These are phyloP conservation scores for Polychytrium aggregatum DNA, from an alignment of 192 early-diverging fungal genomes.

Conservation along the genomic window DNA sequence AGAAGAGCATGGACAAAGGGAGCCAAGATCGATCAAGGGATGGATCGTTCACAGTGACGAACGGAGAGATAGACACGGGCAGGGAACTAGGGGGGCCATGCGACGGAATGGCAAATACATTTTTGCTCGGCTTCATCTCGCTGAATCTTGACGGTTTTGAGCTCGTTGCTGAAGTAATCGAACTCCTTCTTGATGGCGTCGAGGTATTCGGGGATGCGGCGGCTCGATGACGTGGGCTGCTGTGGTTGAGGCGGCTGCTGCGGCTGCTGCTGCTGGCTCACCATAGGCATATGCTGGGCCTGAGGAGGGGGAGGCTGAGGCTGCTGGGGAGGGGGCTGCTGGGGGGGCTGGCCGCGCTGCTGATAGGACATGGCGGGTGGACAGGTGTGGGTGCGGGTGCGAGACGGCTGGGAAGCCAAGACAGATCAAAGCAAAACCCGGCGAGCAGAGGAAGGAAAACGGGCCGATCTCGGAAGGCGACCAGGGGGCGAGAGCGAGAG, in stretches of 20 bases:
- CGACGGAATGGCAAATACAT: constrained; percentile 38
- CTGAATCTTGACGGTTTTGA: constrained; percentile 55
- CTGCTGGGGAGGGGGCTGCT: constrained; percentile 2
- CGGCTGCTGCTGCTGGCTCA: too few relatives aligned
- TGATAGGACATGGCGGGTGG: too few relatives aligned
- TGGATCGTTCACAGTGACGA: too few relatives aligned
- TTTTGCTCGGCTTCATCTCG: constrained; percentile 83
- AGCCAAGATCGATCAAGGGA: too few relatives aligned
- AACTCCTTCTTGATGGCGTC: constrained; percentile 72
- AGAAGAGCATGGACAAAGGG: too few relatives aligned
- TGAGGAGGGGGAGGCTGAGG: not conserved
- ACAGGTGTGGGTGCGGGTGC: too few relatives aligned
- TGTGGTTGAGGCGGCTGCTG: not conserved
- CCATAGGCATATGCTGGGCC: not conserved
- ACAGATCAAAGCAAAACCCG: too few relatives aligned
- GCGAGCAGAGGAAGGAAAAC: too few relatives aligned
- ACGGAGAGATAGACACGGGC: not conserved
- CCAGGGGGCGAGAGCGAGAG: too few relatives aligned
- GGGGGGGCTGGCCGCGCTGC: constrained; percentile 2
- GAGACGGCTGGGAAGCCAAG: too few relatives aligned
- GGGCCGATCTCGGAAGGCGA: too few relatives aligned
- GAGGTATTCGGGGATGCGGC: constrained; percentile 47
- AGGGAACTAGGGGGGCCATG: not conserved
- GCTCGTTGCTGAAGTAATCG: constrained; percentile 66
- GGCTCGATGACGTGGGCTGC: not conserved